Conservation (phyloP, 805 yeast species). For the Nakazawaea sp. region DNA sequence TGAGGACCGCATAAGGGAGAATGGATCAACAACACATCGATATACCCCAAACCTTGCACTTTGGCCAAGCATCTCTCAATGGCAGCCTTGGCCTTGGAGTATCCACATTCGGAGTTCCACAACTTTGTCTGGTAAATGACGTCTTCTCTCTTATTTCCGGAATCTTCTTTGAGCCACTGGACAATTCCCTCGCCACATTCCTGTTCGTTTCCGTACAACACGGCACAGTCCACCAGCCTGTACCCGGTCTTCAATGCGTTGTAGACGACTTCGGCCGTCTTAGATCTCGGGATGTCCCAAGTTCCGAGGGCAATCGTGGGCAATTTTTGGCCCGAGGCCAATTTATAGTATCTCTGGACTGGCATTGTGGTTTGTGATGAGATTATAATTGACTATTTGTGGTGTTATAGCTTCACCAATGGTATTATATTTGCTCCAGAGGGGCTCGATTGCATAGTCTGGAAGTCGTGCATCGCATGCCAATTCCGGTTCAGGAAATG, state of each 20-base stretch:
- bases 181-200: constrained; percentile 43
- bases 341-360: constrained; percentile 21
- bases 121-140: constrained; percentile 65
- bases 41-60: constrained; percentile 53
- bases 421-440: no score
- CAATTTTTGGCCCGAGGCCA: constrained; percentile 47
- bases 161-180: constrained; percentile 29
- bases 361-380: background rate
- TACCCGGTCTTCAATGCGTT: constrained; percentile 38
- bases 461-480: no score
- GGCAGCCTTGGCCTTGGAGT: constrained; percentile 48
- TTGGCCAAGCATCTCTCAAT: constrained; percentile 46
- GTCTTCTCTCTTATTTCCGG: constrained; percentile 36
- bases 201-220: constrained; percentile 38
- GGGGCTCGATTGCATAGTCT: no score
- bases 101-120: constrained; percentile 64
- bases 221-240: constrained; percentile 42
- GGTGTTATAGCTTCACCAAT: no score
- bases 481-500: no score
- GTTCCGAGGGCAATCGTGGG: constrained; percentile 47
- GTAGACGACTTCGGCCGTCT: constrained; percentile 31
- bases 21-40: constrained; percentile 65
- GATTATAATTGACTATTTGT: no score
- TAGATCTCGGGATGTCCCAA: constrained; percentile 30
- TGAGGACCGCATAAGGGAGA: constrained; percentile 46